Evolutionary conservation across 2,329 filamentous ascomycete genomes (phyloP).

Genomic region (Neofusicoccum cordaticola): DNA sequence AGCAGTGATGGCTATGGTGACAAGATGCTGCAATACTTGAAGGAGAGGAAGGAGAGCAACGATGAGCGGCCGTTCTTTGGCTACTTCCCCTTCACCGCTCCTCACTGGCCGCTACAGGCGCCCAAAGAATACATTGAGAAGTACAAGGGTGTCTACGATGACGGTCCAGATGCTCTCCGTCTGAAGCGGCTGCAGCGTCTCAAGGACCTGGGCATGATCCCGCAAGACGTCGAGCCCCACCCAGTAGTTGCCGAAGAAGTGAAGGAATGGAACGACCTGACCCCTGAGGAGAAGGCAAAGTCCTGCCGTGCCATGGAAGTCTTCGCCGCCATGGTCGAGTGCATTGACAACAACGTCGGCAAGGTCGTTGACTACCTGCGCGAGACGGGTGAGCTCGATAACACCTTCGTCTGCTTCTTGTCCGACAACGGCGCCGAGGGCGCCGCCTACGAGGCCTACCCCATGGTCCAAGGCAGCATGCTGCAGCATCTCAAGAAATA

Average conservation of each 20-base stretch:
- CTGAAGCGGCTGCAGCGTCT: conserved; percentile 53
- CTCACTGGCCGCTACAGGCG: conserved; percentile 63
- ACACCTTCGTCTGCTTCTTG: conserved; percentile 64
- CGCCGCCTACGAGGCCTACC: conserved; percentile 57
- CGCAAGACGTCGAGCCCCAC: conserved; percentile 50
- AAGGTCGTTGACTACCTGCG: conserved; percentile 57
- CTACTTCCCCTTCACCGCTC: conserved; percentile 61
- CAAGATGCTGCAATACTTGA: conserved; percentile 39
- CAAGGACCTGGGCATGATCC: conserved; percentile 57
- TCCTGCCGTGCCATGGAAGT: conserved; percentile 59
- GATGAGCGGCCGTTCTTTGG: conserved; percentile 55
- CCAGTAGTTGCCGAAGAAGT: conserved; percentile 51
- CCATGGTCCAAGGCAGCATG: conserved; percentile 54
- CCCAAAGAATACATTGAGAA: conserved; percentile 55
- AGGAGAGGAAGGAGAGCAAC: conserved; percentile 33
- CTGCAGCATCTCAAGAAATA: conserved; percentile 56
- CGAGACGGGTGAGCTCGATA: conserved; percentile 57
- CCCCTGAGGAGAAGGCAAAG: conserved; percentile 45
- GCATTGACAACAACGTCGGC: conserved; percentile 60
- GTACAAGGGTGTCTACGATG: conserved; percentile 60
- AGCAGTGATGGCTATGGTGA: conserved; percentile 39
- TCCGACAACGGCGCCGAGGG: conserved; percentile 63
- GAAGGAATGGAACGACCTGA: conserved; percentile 49
- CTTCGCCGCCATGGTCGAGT: conserved; percentile 63
- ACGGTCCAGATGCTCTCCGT: conserved; percentile 58